Conservation (phyloP, 768 basidiomycete genomes). For the Auriscalpium microsporum region DNA sequence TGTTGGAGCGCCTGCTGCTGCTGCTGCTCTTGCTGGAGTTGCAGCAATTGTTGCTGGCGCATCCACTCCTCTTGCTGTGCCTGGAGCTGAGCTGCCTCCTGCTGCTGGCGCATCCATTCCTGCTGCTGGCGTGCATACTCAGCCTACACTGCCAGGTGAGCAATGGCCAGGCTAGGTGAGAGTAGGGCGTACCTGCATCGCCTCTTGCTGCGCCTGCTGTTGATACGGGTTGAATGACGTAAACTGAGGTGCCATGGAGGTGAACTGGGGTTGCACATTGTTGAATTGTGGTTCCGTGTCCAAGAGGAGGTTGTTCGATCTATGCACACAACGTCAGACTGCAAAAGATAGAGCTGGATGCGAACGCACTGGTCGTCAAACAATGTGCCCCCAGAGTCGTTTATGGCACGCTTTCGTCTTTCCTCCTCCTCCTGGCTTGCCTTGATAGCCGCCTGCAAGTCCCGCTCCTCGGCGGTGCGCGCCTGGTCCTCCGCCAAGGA, state of each 20-base stretch:
- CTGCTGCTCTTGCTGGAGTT: constrained; percentile 41
- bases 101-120: constrained; percentile 66
- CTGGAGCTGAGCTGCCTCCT: constrained; percentile 38
- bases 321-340: not conserved
- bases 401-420: constrained; percentile 57
- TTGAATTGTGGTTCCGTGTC: constrained; percentile 7
- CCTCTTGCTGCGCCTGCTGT: constrained; percentile 88
- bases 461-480: constrained; percentile 65
- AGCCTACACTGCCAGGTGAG: constrained; percentile 21
- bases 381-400: constrained; percentile 64
- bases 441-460: constrained; percentile 72
- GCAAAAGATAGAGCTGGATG: constrained; percentile 22
- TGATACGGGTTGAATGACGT: constrained; percentile 93
- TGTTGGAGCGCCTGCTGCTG: constrained; percentile 30
- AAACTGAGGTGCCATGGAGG: constrained; percentile 72
- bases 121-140: constrained; percentile 46
- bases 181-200: constrained; percentile 43
- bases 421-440: constrained; percentile 90
- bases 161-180: not conserved
- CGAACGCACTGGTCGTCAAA: constrained; percentile 82
- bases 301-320: constrained; percentile 5
- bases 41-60: constrained; percentile 53
- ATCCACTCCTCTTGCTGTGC: constrained; percentile 47
- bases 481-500: constrained; percentile 62
- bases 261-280: constrained; percentile 66